Evolutionary conservation across 108 stramenopile genomes (phyloP).

Genomic region (Pseudonitzschia multiseries): DNA sequence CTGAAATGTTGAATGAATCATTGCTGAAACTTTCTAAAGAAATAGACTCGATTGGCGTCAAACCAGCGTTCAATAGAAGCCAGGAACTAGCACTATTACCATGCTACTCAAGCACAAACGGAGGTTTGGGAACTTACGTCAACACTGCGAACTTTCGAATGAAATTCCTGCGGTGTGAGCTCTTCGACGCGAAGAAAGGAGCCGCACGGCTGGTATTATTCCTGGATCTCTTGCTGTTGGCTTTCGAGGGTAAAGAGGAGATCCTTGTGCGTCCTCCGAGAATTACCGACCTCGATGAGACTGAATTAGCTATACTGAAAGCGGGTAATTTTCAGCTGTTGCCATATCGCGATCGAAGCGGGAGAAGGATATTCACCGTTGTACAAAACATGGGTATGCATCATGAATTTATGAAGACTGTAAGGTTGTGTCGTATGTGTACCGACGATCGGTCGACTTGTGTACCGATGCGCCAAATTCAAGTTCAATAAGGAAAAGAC

Average conservation of each 20-base stretch:
- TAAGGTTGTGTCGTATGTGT: neutral
- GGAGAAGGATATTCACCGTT: slow-evolving; percentile 12
- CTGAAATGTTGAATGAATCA: neutral
- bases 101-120: neutral
- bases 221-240: slow-evolving; percentile 26
- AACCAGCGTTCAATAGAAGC: slow-evolving; percentile 6
- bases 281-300: neutral
- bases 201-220: slow-evolving; percentile 17
- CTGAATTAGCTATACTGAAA: neutral
- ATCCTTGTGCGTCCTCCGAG: slow-evolving; percentile 3
- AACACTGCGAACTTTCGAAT: slow-evolving; percentile 22
- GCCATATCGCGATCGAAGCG: slow-evolving; percentile 18
- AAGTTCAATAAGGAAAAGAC: neutral
- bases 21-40: neutral
- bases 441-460: neutral
- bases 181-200: slow-evolving; percentile 24
- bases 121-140: slow-evolving; percentile 18
- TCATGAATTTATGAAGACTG: neutral
- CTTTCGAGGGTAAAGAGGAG: slow-evolving; percentile 24
- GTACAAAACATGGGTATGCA: neutral
- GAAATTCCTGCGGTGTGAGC: slow-evolving; percentile 32
- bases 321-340: slow-evolving; percentile 4
- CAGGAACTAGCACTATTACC: slow-evolving; percentile 5
- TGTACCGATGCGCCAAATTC: neutral
- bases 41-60: neutral